Evolutionary conservation across 345 rosid species (phyloP), one percentile per base, ranked within the genome.

Genomic region (Iberis pinnata): DNA sequence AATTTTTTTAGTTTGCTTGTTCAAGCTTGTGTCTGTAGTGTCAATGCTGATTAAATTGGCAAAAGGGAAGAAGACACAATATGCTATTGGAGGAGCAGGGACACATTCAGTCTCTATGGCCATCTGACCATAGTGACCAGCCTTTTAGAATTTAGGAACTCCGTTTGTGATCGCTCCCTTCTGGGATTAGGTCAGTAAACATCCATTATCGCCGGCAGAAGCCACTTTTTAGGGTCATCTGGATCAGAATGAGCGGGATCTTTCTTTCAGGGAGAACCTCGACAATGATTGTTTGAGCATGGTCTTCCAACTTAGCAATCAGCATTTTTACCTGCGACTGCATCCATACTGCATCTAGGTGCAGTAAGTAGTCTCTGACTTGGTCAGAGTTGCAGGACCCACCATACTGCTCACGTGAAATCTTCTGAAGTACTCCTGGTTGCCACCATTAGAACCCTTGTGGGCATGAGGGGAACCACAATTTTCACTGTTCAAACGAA

Each of bases 151-250:
- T 51, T 22, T 61, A 61, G 56, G 70, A 59, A 18, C 63, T 64
- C 53, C 68, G 61, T 36, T 55, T 65, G 70, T 73, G 55, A 15
- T 51, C 61, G 54, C 72, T 62, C 33, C 51, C 80, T 47, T 69
- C 84, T 22, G 76, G 80, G 60, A 57, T 81, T 60, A 73, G 53
- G 49, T 72, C 73, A 5, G 46, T 68, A 56, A 84, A 78, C 43
- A 58, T 58, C 24, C 45, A 49, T 20, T 64, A 71, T 40, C 72
- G 4, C 43, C 75, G 53, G 60, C 60, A 22, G 41, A 68, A 64
- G 25, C 75, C 43, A 69, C 72, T 63, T 67, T 54, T 67, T 35
- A 69, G 48, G 73, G 24, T 54, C 78, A 47, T 12, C 78, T 54
- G 43, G 65, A 22, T 53, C 75, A 55, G 25, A 48, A 43, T 52